Base-by-base conservation (phyloP, 768 basidiomycete genomes). In the Rhizopogon vesiculosus region DNA sequence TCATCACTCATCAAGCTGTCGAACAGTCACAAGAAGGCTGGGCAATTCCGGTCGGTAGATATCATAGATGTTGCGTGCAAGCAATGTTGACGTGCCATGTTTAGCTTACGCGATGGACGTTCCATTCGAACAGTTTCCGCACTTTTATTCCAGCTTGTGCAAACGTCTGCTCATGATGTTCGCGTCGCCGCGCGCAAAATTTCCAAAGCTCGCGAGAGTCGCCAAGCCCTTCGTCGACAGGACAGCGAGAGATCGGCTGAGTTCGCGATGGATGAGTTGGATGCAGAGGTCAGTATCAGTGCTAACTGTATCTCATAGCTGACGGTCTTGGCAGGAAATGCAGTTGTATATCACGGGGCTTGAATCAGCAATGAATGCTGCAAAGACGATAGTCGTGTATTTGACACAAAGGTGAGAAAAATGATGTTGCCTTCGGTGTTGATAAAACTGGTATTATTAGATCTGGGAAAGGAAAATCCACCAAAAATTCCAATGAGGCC, bases 121-220 rank as follows among this genome's bases (percentile, higher is more conserved):
- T 87, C 93, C 0, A 98, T 99, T 52, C 86, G 95, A 49, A 97
- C 93, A 2, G 89, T 95, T 12, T 95, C 93, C 2, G 96, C 96
- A 0, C 76, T 99, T 6, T 77, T 99, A 9, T 77, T 99, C 18
- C 95, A 98, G 62, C 86, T 99, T n/a, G 88, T 98, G 1, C 97
- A 99, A 66, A 96, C 93, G 0, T 95, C 93, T 4, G 87, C 92
- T 0, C 88, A 92, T 59, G 91, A 93, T 60, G 85, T 96, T n/a
- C 79, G 85, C 16, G 67, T 86, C n/a, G 80, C 84, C 51, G 87
- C 86, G 1, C 76, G 76, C 57, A 78, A 73, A 57, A 79, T 91
- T 38, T 80, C 78, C 33, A 87, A 84, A 59, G 69, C 76, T 31
- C 82, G 87, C 7, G 82, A 85, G 62, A 83, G 82, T 64, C 78